phyloP scores from a whole-genome alignment of 2,329 filamentous ascomycete species.

The Truncatella angustata region DNA sequence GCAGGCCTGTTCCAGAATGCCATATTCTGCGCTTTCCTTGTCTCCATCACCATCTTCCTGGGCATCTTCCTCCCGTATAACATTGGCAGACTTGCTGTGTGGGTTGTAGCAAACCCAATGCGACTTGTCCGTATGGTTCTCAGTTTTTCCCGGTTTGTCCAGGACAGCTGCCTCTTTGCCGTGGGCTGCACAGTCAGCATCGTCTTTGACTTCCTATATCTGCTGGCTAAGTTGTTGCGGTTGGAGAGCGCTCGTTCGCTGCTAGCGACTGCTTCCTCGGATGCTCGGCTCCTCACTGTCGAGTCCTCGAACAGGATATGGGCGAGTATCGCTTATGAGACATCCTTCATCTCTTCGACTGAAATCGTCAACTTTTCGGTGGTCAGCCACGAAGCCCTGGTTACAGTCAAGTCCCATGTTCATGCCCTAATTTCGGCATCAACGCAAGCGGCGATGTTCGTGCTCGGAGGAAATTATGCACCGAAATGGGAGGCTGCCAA shows the following conservation, averaged over 20 bases:
- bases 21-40: conserved; percentile 87
- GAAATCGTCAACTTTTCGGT: conserved; percentile 77
- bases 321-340: conserved; percentile 48
- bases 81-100: conserved; percentile 79
- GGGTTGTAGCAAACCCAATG: conserved; percentile 76
- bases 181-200: conserved; percentile 53
- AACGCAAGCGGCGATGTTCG: conserved; percentile 38
- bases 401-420: conserved; percentile 56
- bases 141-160: conserved; percentile 71
- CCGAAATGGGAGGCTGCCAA: conserved; percentile 25
- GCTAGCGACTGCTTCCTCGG: conserved; percentile 19
- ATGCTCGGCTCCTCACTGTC: conserved; percentile 20
- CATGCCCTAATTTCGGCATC: conserved; percentile 36
- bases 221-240: conserved; percentile 33
- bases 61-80: conserved; percentile 93
- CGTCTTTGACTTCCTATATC: conserved; percentile 37
- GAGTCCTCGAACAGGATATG: conserved; percentile 41
- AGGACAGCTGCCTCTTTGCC: conserved; percentile 70
- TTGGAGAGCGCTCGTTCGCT: conserved; percentile 25
- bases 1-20: conserved; percentile 90
- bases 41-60: conserved; percentile 79
- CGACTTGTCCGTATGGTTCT: conserved; percentile 73
- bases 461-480: conserved; percentile 42
- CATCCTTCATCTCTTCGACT: conserved; percentile 48
- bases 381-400: conserved; percentile 69